Evolutionary conservation across 495 filamentous ascomycete species (phyloP), one percentile per base, ranked within the genome.

Genomic region (Penicillium samsonianum): DNA sequence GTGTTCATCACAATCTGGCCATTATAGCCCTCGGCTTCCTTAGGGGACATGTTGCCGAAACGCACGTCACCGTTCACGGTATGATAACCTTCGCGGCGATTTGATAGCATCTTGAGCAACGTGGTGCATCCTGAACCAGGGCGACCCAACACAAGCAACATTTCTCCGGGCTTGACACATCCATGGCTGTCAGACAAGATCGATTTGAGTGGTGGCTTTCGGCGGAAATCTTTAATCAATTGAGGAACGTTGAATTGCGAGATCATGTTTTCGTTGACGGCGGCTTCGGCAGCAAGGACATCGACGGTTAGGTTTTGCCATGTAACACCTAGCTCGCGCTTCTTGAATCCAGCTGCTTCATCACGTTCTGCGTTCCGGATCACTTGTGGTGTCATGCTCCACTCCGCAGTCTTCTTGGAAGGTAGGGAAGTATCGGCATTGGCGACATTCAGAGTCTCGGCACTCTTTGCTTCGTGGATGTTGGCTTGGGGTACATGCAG

Each of bases 1-100:
- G 79, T 73, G 47, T 77, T 77, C 72, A 89, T 90, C 41, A 86
- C 86, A 41, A 90, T 86, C 65, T 92, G 87, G 33, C 87, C 86
- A 17, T 84, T 77, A 60, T 88, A 90, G 30, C 76, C 72, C 33
- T 78, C 75, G 22, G 78, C 80, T 63, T 87, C 82, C 7, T 80
- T 65, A 0, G 78, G 72, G 55, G 76, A 75, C 22, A 80, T 81
- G 10, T 75, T 79, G 19, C 84, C 86, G 61, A 86, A 88, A 1
- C 71, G 72, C 5, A 89, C 82, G 19, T 85, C 78, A 7, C 84
- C 85, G 1, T 50, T 41, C 52, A 85, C 35, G 7, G 63, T 61
- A 0, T 62, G 44, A 59, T 83, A 90, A 10, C 83, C 86, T 14
- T 69, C 76, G 53, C 84, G 75, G 35, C 82, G 82, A 59, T 87